A percentile compares a stretch with the other conserved stretches of the same genome.
Conservation (phyloP, 208 protist genomes). For the Entamoeba invadens region DNA sequence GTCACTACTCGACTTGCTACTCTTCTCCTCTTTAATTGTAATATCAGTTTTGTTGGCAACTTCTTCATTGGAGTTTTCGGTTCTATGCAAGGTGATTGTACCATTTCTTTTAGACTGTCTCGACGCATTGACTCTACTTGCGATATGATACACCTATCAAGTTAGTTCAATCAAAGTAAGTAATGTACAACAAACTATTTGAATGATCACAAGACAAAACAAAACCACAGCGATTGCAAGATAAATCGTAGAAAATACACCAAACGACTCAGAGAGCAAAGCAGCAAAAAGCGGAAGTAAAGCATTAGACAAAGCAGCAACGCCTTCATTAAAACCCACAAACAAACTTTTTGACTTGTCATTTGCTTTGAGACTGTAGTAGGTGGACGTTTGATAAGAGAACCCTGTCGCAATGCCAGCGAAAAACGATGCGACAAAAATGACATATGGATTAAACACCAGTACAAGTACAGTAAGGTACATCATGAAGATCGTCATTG, state of each 20-base stretch:
- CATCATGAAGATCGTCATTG: not conserved
- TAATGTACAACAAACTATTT: too few species aligned
- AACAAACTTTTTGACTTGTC: not conserved
- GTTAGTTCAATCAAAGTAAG: too few species aligned
- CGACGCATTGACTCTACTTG: too few species aligned
- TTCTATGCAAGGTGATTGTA: too few species aligned
- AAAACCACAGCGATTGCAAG: not conserved
- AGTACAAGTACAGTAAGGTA: not conserved
- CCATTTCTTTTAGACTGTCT: too few species aligned
- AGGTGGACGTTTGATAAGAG: not conserved
- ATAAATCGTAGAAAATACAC: not conserved
- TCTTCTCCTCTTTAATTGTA: too few species aligned
- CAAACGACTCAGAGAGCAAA: not conserved
- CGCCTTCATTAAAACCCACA: not conserved
- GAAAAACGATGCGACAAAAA: not conserved
- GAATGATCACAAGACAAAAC: too few species aligned
- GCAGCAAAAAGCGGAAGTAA: not conserved
- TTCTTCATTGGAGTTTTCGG: too few species aligned
- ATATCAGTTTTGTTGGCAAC: too few species aligned
- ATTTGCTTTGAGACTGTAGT: not conserved
- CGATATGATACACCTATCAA: too few species aligned
- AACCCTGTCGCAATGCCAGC: not conserved
- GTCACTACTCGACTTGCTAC: too few species aligned
- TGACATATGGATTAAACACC: not conserved
- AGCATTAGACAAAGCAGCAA: not conserved